Evolutionary conservation across 805 yeast species (phyloP), one percentile per base, ranked within the genome.

Genomic region (Candida boleticola): DNA sequence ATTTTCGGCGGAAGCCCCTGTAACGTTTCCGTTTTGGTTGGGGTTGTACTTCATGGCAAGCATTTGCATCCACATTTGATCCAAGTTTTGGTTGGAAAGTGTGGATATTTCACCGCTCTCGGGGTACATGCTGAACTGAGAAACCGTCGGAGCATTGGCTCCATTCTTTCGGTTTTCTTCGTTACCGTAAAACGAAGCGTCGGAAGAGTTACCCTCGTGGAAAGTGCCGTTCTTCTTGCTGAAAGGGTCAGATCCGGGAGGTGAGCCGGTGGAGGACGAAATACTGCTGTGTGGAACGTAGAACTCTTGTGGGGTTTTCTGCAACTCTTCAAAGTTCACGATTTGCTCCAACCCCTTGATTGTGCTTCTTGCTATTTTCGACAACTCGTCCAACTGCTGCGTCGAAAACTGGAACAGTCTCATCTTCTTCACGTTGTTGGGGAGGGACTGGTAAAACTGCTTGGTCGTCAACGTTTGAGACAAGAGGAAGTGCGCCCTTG

Each of bases 401-500:
- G 43, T 43, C 27, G 56, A 37, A 17, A 48, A 44, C 40, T 51
- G 52, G 48, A 53, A 50, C 5, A 52, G 48, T 23, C 45, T 46
- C 35, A 48, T 37, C 14, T 22, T 14, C 7, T 47, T 48, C 35
- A 57, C 35, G 22, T 54, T 60, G 5, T 43, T 43, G 18, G 55
- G 41, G 26, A 55, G 55, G 1, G 39, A 37, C 1, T 9, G 45
- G 36, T 19, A 58, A 36, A 55, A 52, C 19, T 51, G 55, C 13
- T 51, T 39, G 22, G 59, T 55, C 0, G 47, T 62, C 14, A 77
- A 45, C 7, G 71, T 45, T 20, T 60, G 61, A 16, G 69, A 50
- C 29, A 79, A 51, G 25, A 64, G 66, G 3, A 55, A 54, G 33
- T 74, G 76, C 1, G 84, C 81, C 50, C 80, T 81, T 29, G 77